Evolutionary conservation across 441 rosid species (phyloP).

Genomic region (Mallotus repandus): DNA sequence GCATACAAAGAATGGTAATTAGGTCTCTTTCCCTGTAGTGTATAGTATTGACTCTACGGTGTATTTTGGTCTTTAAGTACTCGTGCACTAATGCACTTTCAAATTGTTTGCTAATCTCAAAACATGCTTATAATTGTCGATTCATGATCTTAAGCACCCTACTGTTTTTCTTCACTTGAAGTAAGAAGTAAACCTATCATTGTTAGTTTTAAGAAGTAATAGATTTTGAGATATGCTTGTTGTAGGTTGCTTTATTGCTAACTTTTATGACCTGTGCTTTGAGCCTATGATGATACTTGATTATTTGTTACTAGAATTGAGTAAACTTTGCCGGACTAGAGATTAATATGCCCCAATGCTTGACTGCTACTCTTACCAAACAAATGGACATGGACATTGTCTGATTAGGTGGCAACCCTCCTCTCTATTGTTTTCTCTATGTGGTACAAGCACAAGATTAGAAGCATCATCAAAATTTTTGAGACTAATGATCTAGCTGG

Average conservation of each 20-base stretch:
- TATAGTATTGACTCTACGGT: neutral
- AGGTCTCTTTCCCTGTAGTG: neutral
- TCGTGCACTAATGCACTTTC: neutral
- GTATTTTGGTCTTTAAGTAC: neutral
- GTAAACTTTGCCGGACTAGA: constrained; percentile 5
- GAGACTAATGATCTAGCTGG: constrained; percentile 5
- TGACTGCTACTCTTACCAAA: constrained; percentile 1
- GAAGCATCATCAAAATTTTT: neutral
- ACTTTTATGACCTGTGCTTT: neutral
- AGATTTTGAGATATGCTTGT: neutral
- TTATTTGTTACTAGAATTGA: neutral
- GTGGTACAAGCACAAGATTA: too few species aligned
- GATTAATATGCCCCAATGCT: neutral
- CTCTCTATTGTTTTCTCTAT: too few species aligned
- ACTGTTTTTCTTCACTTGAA: too few species aligned
- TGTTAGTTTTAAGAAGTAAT: neutral
- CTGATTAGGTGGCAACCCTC: too few species aligned
- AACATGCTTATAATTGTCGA: neutral
- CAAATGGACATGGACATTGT: too few species aligned
- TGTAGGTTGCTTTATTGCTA: neutral
- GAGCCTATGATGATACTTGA: neutral
- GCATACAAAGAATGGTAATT: neutral
- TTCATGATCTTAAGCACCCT: neutral
- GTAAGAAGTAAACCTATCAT: neutral
- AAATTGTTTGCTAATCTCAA: neutral